These are phyloP conservation scores for Trametes pubescens DNA, from an alignment of 1,284 basidiomycete genomes.

Conservation along the genomic window DNA sequence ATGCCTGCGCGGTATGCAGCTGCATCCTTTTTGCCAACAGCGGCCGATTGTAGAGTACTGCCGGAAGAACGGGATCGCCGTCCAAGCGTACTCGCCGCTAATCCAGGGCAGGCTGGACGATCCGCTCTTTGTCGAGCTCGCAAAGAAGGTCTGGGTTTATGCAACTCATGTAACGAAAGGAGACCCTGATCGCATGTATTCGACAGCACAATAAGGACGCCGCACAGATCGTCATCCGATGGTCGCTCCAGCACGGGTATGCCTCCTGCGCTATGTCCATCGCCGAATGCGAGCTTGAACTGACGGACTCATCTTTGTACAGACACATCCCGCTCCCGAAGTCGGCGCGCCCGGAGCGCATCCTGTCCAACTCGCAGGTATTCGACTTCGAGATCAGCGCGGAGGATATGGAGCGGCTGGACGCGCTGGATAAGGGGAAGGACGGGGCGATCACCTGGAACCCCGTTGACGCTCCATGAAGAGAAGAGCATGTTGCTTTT, in stretches of 20 bases:
- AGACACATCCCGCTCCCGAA: slow-evolving; percentile 63
- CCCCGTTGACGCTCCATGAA: slow-evolving; percentile 46
- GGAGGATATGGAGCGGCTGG: slow-evolving; percentile 57
- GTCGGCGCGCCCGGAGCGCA: slow-evolving; percentile 55
- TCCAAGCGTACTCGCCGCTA: slow-evolving; percentile 73
- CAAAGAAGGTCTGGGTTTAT: slow-evolving; percentile 49
- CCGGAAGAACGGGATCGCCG: slow-evolving; percentile 66
- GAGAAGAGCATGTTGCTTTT: too few relatives aligned
- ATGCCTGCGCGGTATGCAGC: slow-evolving; percentile 46
- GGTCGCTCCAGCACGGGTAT: slow-evolving; percentile 68
- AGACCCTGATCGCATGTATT: background rate
- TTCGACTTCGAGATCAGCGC: slow-evolving; percentile 59
- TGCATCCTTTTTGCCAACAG: slow-evolving; percentile 89
- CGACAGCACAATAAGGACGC: slow-evolving; percentile 55
- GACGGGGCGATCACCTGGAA: slow-evolving; percentile 58
- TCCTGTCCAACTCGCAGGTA: slow-evolving; percentile 59
- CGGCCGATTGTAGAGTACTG: slow-evolving; percentile 83
- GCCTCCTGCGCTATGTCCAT: background rate
- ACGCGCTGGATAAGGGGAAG: slow-evolving; percentile 55
- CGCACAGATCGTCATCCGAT: slow-evolving; percentile 72
- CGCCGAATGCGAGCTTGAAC: background rate
- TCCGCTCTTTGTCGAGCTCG: slow-evolving; percentile 50
- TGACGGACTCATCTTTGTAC: background rate
- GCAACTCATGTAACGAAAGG: background rate
- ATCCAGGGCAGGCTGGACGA: slow-evolving; percentile 55